phyloP scores from a whole-genome alignment of 805 yeast genomes.

The Ogataea saltuana region DNA sequence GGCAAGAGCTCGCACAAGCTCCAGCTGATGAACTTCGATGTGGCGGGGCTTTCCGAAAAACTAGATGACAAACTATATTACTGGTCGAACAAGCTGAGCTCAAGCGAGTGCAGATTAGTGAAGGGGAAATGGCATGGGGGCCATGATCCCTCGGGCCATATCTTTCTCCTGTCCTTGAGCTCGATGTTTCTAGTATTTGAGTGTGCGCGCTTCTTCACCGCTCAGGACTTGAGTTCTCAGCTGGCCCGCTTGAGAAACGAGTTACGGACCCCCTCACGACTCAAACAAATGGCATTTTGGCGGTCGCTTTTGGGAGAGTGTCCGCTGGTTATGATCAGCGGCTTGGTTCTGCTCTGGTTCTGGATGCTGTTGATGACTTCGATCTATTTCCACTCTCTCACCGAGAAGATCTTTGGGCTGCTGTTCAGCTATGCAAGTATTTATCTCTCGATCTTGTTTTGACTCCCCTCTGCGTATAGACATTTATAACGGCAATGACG shows the following conservation, averaged over 20 bases:
- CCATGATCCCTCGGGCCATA: conserved; percentile 95
- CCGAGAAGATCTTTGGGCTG: conserved; percentile 74
- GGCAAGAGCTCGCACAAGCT: conserved; percentile 1
- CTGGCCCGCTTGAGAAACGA: conserved; percentile 7
- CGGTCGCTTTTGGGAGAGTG: conserved; percentile 18
- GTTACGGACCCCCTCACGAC: not conserved
- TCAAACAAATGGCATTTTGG: conserved; percentile 1
- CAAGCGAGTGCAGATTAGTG: conserved; percentile 50
- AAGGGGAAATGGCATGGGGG: conserved; percentile 83
- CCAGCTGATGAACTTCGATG: conserved; percentile 16
- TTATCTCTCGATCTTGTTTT: conserved; percentile 17
- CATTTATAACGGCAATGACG: conserved; percentile 15
- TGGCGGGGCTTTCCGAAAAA: conserved; percentile 9
- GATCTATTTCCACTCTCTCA: conserved; percentile 77
- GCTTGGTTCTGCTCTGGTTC: conserved; percentile 61
- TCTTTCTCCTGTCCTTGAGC: conserved; percentile 71
- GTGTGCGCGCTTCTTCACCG: conserved; percentile 32
- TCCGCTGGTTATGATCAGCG: conserved; percentile 34
- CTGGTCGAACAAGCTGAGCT: conserved; percentile 30
- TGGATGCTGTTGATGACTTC: conserved; percentile 87
- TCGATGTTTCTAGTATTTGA: conserved; percentile 69
- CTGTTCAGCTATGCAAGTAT: conserved; percentile 59
- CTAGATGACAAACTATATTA: conserved; percentile 11
- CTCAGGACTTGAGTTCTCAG: conserved; percentile 16
- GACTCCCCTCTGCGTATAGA: not conserved